These are phyloP conservation scores for Pichia terricola DNA, from an alignment of 1,139 yeast genomes.

Conservation along the genomic window DNA sequence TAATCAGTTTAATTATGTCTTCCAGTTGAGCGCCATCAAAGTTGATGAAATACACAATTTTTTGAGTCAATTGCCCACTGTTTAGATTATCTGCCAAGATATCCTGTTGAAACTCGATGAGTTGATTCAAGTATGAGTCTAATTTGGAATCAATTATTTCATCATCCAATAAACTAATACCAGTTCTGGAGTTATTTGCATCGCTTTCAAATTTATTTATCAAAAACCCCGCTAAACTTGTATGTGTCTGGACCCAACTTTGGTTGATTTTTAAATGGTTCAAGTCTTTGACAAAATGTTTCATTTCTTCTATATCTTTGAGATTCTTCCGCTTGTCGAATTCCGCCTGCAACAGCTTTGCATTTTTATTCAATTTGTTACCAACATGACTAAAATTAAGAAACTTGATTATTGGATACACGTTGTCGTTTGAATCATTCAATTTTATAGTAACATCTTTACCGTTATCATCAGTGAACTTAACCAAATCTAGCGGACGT, in stretches of 20 bases:
- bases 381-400: slow-evolving; percentile 80
- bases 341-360: slow-evolving; percentile 60
- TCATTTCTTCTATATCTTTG: slow-evolving; percentile 56
- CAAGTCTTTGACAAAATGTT: slow-evolving; percentile 60
- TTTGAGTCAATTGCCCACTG: background rate
- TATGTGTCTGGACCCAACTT: slow-evolving; percentile 63
- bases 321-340: slow-evolving; percentile 56
- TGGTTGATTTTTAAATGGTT: slow-evolving; percentile 63
- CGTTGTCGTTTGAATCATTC: slow-evolving; percentile 7
- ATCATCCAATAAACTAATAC: slow-evolving; percentile 18
- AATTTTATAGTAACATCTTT: background rate
- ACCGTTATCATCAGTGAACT: background rate
- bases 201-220: slow-evolving; percentile 37
- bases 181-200: slow-evolving; percentile 4
- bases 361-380: slow-evolving; percentile 56
- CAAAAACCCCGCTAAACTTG: slow-evolving; percentile 62
- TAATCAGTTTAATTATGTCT: slow-evolving; percentile 38
- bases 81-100: slow-evolving; percentile 48
- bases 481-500: background rate
- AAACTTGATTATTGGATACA: slow-evolving; percentile 40
- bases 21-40: slow-evolving; percentile 39
- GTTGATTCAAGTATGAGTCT: slow-evolving; percentile 36
- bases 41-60: slow-evolving; percentile 21
- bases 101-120: slow-evolving; percentile 67
- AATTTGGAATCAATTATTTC: slow-evolving; percentile 4